Base-by-base conservation (phyloP, 2,329 filamentous ascomycete species). In the Plenodomus tracheiphilus region DNA sequence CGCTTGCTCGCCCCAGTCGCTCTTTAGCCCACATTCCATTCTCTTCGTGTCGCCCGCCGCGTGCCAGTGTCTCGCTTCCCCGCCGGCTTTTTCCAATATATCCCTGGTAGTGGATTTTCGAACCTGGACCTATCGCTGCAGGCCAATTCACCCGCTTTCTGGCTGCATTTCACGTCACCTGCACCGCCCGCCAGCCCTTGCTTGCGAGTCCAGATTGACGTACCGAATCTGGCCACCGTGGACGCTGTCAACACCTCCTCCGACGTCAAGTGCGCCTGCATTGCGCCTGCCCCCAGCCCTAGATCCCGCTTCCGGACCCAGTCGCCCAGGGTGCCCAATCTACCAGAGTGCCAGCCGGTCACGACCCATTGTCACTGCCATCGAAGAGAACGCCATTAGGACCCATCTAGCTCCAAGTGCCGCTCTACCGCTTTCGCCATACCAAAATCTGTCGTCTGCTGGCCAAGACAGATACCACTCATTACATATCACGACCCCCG, bases 381-480 rank as follows among this genome's bases (percentile, higher is more conserved):
- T 56, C 53, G 35, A 41, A 49, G 54, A 39, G 21, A 53, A 49
- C 43, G 37, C 39, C 3, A 39, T 39, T 34, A 41, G 41, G 30
- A 46, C 57, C 43, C 34, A 50, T 53, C 36, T 35, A 47, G 54
- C 47, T 15, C 16, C 20, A 42, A 37, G 38, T 53, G 40, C 46
- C 38, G 19, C 37, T 43, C 40, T 45, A 45, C 56, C 55, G 53
- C 54, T 51, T 46, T 57, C 51, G 43, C 59, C 52, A 50, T 47
- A 46, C 53, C 53, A 56, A 59, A 40, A 52, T 67, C 67, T 69
- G 68, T 69, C 61, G 61, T 53, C 70, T 71, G 69, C 69, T 70
- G 69, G 69, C 53, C 69, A 71, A 69, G 64, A 62, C 67, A 70
- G 66, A 67, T 59, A 62, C 46, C 61, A 53, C 51, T 65, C 64